phyloP scores from a whole-genome alignment of 306 rosid genomes.

The Trifolium dubium region DNA sequence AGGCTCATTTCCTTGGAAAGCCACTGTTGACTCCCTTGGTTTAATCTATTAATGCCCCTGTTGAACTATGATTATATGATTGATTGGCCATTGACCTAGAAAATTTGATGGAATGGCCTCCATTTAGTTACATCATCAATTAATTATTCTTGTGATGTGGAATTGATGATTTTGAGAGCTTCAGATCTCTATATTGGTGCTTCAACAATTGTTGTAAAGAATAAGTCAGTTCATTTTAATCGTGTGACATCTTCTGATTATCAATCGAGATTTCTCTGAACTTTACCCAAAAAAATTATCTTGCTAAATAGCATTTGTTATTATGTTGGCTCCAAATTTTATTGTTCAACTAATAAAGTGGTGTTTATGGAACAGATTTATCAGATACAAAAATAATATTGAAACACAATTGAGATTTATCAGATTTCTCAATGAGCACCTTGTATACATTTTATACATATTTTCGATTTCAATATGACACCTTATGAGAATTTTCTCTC shows the following conservation, averaged over 20 bases:
- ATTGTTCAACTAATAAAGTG: no score
- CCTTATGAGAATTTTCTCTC: no score
- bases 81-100: not conserved
- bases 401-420: no score
- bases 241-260: not conserved
- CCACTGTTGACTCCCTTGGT: constrained; percentile 71
- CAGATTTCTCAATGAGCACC: no score
- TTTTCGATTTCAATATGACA: no score
- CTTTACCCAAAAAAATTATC: no score
- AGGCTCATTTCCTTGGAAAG: constrained; percentile 78
- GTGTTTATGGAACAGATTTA: no score
- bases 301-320: not conserved
- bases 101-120: not conserved
- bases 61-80: not conserved
- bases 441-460: no score
- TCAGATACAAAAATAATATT: no score
- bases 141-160: not conserved
- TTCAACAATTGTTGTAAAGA: not conserved
- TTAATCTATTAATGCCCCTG: constrained; percentile 9
- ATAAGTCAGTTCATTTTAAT: not conserved
- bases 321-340: no score
- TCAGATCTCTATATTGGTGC: not conserved
- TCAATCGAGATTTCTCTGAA: no score
- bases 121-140: not conserved
- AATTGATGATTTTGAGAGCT: constrained; percentile 10